Conservation (phyloP, 2,329 filamentous ascomycete species). For the Colletotrichum trifolii region DNA sequence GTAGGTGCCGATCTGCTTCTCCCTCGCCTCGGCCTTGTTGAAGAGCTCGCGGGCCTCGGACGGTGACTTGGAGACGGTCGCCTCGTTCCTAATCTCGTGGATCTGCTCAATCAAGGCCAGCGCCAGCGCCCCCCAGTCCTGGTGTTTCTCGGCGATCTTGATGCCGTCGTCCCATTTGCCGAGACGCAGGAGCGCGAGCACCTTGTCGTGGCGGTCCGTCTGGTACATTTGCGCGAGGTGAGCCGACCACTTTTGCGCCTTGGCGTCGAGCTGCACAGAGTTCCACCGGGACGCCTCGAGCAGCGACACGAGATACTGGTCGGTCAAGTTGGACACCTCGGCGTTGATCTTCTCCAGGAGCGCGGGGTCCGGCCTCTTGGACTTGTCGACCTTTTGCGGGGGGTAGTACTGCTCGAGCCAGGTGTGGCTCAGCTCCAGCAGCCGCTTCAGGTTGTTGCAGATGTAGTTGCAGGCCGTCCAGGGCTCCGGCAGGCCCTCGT, state of each 20-base stretch:
- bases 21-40: conserved; percentile 57
- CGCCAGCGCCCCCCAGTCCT: conserved; percentile 65
- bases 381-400: conserved; percentile 41
- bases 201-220: conserved; percentile 62
- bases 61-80: conserved; percentile 27
- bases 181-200: conserved; percentile 63
- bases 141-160: conserved; percentile 68
- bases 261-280: conserved; percentile 55
- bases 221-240: conserved; percentile 61
- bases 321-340: conserved; percentile 62
- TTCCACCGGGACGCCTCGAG: conserved; percentile 65
- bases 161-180: conserved; percentile 69
- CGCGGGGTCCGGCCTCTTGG: conserved; percentile 49
- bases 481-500: conserved; percentile 78
- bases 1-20: conserved; percentile 59
- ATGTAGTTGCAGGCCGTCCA: conserved; percentile 83
- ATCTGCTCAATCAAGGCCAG: conserved; percentile 67
- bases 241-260: conserved; percentile 54
- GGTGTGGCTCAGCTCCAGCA: conserved; percentile 67
- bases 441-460: conserved; percentile 70
- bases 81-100: conserved; percentile 42
- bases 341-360: conserved; percentile 59
- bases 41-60: conserved; percentile 48
- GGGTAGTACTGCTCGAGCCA: conserved; percentile 63
- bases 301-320: conserved; percentile 65